These are phyloP conservation scores for Aphanocladium album DNA, from an alignment of 2,329 filamentous ascomycete genomes.

Conservation along the genomic window DNA sequence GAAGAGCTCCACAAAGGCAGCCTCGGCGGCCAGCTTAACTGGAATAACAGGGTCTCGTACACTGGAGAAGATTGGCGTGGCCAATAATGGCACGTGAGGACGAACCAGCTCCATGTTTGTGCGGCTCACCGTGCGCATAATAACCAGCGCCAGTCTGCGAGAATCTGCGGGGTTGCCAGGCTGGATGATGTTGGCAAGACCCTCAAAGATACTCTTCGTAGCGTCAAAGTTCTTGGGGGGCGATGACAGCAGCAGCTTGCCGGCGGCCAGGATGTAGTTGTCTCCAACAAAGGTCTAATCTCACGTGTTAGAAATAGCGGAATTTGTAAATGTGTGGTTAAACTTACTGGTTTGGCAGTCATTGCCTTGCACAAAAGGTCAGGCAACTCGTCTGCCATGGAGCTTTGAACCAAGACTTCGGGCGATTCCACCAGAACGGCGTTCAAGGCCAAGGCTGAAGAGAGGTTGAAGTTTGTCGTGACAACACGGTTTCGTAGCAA, in stretches of 20 bases:
- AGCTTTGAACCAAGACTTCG: constrained; percentile 58
- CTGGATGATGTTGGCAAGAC: constrained; percentile 67
- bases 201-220: constrained; percentile 73
- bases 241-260: constrained; percentile 77
- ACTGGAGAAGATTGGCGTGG: constrained; percentile 77
- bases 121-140: constrained; percentile 79
- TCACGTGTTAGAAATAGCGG: constrained; percentile 3
- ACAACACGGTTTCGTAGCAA: constrained; percentile 70
- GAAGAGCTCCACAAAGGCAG: constrained; percentile 88
- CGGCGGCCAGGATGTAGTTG: constrained; percentile 82
- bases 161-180: constrained; percentile 78
- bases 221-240: constrained; percentile 67
- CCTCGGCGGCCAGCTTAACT: constrained; percentile 91
- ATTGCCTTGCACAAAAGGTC: constrained; percentile 78
- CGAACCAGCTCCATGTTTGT: constrained; percentile 74
- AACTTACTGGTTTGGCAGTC: constrained; percentile 65
- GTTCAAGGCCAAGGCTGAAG: constrained; percentile 83
- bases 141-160: constrained; percentile 78
- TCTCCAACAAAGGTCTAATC: constrained; percentile 75
- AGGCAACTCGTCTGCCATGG: constrained; percentile 67
- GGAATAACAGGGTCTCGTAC: constrained; percentile 91
- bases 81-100: constrained; percentile 75
- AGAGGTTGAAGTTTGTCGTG: constrained; percentile 66
- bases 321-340: background rate
- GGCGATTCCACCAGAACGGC: constrained; percentile 80